Evolutionary conservation across 2,329 filamentous ascomycete genomes (phyloP).

Genomic region (Onygenales sp.): DNA sequence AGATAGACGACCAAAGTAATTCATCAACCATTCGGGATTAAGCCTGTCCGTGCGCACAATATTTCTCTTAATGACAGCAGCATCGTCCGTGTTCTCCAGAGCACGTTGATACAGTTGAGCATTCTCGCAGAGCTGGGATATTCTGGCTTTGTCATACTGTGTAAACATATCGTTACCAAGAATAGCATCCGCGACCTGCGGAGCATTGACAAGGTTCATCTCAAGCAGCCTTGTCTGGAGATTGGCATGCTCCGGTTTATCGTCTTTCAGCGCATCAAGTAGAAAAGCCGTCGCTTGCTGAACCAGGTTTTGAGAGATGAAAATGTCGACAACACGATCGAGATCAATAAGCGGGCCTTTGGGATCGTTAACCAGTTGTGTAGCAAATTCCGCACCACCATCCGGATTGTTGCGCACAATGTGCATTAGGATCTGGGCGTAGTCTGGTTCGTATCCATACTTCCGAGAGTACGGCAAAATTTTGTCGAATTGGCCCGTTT

Average conservation of each 20-base stretch:
- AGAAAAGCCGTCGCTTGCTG: slow-evolving; percentile 98
- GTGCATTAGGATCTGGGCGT: slow-evolving; percentile 82
- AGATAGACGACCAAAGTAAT: slow-evolving; percentile 87
- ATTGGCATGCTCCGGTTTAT: slow-evolving; percentile 84
- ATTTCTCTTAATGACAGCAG: slow-evolving; percentile 81
- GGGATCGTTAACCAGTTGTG: slow-evolving; percentile 82
- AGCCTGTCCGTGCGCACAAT: slow-evolving; percentile 75
- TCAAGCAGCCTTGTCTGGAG: slow-evolving; percentile 91
- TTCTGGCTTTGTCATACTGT: slow-evolving; percentile 83
- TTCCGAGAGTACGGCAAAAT: slow-evolving; percentile 86
- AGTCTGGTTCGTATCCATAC: slow-evolving; percentile 87
- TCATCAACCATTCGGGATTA: slow-evolving; percentile 81
- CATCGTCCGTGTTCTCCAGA: slow-evolving; percentile 89
- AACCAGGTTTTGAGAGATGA: slow-evolving; percentile 95
- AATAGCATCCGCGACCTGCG: slow-evolving; percentile 95
- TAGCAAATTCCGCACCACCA: slow-evolving; percentile 90
- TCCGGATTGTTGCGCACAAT: slow-evolving; percentile 86
- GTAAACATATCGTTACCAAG: slow-evolving; percentile 98
- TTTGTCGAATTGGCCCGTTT: slow-evolving; percentile 93
- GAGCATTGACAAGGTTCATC: slow-evolving; percentile 95
- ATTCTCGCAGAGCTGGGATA: slow-evolving; percentile 86
- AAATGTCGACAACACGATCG: slow-evolving; percentile 91
- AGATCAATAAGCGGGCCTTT: slow-evolving; percentile 81
- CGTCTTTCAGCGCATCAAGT: slow-evolving; percentile 88
- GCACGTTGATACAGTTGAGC: slow-evolving; percentile 80